Evolutionary conservation across 2,329 filamentous ascomycete genomes (phyloP).

Genomic region (Trichoderma arundinaceum): DNA sequence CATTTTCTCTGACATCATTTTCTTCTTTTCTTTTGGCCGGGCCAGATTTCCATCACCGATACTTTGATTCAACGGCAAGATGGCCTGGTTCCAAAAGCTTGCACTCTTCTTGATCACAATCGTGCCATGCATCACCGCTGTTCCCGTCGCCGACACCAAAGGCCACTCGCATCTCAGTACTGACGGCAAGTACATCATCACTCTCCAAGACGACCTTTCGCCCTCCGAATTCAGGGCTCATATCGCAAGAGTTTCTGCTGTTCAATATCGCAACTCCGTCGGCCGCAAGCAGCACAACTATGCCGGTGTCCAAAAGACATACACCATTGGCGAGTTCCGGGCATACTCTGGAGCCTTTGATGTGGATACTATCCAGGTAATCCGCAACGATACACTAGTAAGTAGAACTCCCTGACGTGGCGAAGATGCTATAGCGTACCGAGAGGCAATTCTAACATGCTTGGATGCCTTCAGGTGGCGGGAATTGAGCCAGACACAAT

Average conservation of each 20-base stretch:
- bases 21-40: not conserved
- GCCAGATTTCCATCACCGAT: not conserved
- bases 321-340: conserved; percentile 44
- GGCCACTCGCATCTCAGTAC: conserved; percentile 36
- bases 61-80: not conserved
- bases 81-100: conserved; percentile 33
- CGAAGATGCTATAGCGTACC: not conserved
- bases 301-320: conserved; percentile 42
- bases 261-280: conserved; percentile 43
- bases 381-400: conserved; percentile 45
- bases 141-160: conserved; percentile 19
- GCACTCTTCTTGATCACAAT: conserved; percentile 33
- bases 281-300: conserved; percentile 36
- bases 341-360: conserved; percentile 53
- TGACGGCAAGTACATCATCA: conserved; percentile 54
- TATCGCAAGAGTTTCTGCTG: conserved; percentile 41
- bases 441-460: not conserved
- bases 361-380: conserved; percentile 47
- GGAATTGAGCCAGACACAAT: conserved; percentile 11
- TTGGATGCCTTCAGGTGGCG: not conserved
- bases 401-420: conserved; percentile 30
- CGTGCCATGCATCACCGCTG: conserved; percentile 23
- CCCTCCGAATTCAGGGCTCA: conserved; percentile 45
- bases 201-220: conserved; percentile 47
- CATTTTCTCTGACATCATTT: not conserved